These are phyloP conservation scores for Aspergillus floridensis DNA, from an alignment of 2,329 filamentous ascomycete genomes.

Conservation along the genomic window DNA sequence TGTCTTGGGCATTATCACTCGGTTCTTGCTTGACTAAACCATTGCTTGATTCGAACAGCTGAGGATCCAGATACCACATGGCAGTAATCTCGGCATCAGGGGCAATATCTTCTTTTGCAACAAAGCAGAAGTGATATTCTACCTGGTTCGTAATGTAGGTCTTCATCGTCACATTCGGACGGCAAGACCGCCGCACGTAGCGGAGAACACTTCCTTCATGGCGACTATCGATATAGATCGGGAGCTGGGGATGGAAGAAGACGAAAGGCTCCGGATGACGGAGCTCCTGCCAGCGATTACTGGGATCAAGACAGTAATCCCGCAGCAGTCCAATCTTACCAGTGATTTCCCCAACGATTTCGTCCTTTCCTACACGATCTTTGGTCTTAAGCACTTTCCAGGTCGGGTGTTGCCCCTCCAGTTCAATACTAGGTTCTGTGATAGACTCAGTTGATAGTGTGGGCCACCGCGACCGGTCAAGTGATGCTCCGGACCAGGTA, in stretches of 20 bases:
- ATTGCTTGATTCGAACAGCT: constrained; percentile 38
- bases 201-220: constrained; percentile 81
- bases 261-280: constrained; percentile 65
- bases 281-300: constrained; percentile 67
- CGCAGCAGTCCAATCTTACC: constrained; percentile 72
- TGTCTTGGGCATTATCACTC: constrained; percentile 40
- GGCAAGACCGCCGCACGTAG: constrained; percentile 89
- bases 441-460: constrained; percentile 52
- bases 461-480: constrained; percentile 56
- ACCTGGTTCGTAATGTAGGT: constrained; percentile 75
- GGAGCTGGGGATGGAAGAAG: constrained; percentile 83
- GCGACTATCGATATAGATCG: constrained; percentile 89
- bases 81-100: constrained; percentile 52
- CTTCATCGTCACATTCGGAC: constrained; percentile 82
- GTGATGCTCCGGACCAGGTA: constrained; percentile 54
- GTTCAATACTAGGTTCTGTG: constrained; percentile 48
- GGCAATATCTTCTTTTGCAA: constrained; percentile 73
- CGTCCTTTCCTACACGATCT: constrained; percentile 50
- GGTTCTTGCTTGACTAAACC: constrained; percentile 43
- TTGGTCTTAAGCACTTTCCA: constrained; percentile 63
- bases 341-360: constrained; percentile 70
- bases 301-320: constrained; percentile 65
- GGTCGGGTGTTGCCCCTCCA: constrained; percentile 59
- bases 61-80: constrained; percentile 48
- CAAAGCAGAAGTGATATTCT: constrained; percentile 89